phyloP scores from a whole-genome alignment of 441 rosid species.

The Pelargonium fulgidum region DNA sequence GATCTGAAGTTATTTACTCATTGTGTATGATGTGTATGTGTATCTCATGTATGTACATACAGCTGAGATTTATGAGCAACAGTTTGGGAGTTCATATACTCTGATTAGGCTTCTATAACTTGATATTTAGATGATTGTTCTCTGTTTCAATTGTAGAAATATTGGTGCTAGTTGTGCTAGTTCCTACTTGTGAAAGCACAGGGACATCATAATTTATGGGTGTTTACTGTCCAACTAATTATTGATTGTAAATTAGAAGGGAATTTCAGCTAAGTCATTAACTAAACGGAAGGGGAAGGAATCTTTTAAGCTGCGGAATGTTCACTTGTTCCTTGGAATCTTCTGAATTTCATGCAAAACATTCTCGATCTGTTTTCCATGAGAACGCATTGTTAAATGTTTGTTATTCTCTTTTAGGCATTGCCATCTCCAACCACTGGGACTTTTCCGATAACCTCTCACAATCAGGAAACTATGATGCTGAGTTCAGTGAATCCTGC shows the following conservation, averaged over 20 bases:
- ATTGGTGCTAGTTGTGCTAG: not conserved
- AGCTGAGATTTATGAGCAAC: not conserved
- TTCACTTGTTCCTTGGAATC: not conserved
- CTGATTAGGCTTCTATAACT: not conserved
- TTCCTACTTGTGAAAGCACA: not conserved
- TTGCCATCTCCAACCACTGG: conserved; percentile 60
- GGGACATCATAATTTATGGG: not conserved
- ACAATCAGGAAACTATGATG: conserved; percentile 21
- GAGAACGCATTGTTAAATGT: not conserved
- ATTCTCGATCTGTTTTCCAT: not conserved
- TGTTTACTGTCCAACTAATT: not conserved
- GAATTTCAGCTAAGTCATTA: not conserved
- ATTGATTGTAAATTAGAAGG: not conserved
- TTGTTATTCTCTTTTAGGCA: conserved; percentile 7
- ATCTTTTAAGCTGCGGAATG: not conserved
- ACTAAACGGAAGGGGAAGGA: not conserved
- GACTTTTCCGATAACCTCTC: conserved; percentile 27
- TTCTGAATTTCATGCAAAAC: not conserved
- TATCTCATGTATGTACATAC: not conserved
- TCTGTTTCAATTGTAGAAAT: not conserved
- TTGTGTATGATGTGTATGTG: not conserved
- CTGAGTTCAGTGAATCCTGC: not conserved
- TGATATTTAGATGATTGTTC: not conserved
- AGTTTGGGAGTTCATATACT: no score
- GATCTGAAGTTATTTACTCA: not conserved